Evolutionary conservation across 495 filamentous ascomycete genomes (phyloP).

Genomic region (Penicillium maclennaniae): DNA sequence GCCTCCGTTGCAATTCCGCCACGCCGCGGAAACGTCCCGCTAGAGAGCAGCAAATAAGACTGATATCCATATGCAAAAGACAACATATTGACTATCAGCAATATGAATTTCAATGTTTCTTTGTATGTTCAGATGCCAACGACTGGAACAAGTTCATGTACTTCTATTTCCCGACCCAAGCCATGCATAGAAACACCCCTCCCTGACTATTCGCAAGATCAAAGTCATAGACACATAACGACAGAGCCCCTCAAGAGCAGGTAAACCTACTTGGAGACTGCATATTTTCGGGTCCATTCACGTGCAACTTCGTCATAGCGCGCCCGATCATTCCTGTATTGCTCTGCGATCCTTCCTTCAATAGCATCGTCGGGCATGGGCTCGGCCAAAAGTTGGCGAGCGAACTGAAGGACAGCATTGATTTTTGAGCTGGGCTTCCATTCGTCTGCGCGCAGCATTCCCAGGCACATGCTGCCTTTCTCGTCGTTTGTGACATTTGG

Average conservation of each 20-base stretch:
- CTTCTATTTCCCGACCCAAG: background rate
- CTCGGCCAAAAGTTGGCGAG: slow-evolving; percentile 72
- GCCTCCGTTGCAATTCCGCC: background rate
- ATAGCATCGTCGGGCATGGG: slow-evolving; percentile 94
- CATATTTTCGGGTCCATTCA: slow-evolving; percentile 79
- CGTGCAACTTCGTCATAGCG: slow-evolving; percentile 81
- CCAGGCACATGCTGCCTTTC: slow-evolving; percentile 87
- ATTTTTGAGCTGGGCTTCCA: slow-evolving; percentile 93
- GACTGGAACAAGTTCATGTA: background rate
- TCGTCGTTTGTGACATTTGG: slow-evolving; percentile 96
- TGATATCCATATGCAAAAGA: background rate
- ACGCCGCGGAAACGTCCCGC: background rate
- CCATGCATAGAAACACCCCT: background rate
- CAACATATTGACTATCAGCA: background rate
- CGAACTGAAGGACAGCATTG: slow-evolving; percentile 71
- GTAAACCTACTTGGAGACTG: slow-evolving; percentile 36
- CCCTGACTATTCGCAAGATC: background rate
- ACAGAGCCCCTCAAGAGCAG: background rate
- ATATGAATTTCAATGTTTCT: background rate
- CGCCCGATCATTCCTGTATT: slow-evolving; percentile 67
- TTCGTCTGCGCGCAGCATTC: slow-evolving; percentile 78
- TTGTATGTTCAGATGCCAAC: background rate
- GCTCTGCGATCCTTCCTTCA: slow-evolving; percentile 80
- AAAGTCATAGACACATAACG: slow-evolving; percentile 3
- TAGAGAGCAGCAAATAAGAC: background rate